Percentiles rank a stretch among this genome's conserved stretches.
These are phyloP conservation scores for Fusarium acutatum DNA, from an alignment of 2,329 filamentous ascomycete genomes.

Conservation along the genomic window DNA sequence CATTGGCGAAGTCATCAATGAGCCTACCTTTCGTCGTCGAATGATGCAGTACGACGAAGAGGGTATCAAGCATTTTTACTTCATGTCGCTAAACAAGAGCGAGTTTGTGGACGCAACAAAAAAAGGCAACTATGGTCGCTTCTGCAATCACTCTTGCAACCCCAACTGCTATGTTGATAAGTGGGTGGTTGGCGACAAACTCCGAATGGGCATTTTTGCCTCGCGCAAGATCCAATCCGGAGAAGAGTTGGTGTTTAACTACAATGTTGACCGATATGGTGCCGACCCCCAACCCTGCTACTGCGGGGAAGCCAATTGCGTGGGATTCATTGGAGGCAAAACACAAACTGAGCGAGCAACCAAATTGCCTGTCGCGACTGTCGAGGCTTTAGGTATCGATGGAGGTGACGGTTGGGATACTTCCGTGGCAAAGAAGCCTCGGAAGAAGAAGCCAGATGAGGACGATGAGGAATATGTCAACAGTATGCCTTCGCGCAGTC, in stretches of 20 bases:
- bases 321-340: slow-evolving; percentile 95
- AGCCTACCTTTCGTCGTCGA: slow-evolving; percentile 85
- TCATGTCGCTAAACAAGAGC: slow-evolving; percentile 96
- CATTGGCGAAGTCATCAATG: slow-evolving; percentile 97
- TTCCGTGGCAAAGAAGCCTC: slow-evolving; percentile 85
- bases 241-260: slow-evolving; percentile 98
- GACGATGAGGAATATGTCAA: slow-evolving; percentile 97
- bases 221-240: slow-evolving; percentile 84
- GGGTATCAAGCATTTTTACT: slow-evolving; percentile 99
- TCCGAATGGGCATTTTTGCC: slow-evolving; percentile 99
- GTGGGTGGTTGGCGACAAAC: slow-evolving; percentile 96
- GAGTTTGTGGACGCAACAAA: slow-evolving; percentile 99
- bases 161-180: slow-evolving; percentile 99
- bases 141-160: slow-evolving; percentile 99
- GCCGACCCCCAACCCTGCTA: slow-evolving; percentile 97
- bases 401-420: slow-evolving; percentile 93
- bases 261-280: slow-evolving; percentile 98
- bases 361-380: slow-evolving; percentile 86
- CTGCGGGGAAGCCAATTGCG: slow-evolving; percentile 93
- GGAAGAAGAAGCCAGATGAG: slow-evolving; percentile 90
- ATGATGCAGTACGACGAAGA: slow-evolving; percentile 95
- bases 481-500: slow-evolving; percentile 79
- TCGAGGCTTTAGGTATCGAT: slow-evolving; percentile 95
- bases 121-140: slow-evolving; percentile 93
- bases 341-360: slow-evolving; percentile 96